phyloP scores from a whole-genome alignment of 306 rosid species.

The Prunus salicina region DNA sequence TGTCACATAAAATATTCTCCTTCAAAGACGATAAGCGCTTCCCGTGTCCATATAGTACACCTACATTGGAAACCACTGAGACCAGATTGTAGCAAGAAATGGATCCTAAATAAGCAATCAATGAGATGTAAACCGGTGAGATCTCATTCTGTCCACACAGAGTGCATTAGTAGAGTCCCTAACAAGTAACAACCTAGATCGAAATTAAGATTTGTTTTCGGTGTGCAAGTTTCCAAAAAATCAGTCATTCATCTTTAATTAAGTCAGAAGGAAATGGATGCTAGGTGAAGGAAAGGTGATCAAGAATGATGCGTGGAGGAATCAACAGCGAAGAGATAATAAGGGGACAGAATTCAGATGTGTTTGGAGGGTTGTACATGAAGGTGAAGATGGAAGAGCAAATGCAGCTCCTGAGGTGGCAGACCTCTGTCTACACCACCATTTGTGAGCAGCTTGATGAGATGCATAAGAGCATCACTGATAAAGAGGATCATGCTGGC shows the following conservation, averaged over 20 bases:
- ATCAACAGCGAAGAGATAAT: neutral
- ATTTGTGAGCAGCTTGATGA: slow-evolving; percentile 60
- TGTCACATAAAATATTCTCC: neutral
- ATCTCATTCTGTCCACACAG: neutral
- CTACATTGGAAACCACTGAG: neutral
- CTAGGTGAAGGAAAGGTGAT: neutral
- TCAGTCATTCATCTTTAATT: neutral
- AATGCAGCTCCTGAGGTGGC: neutral
- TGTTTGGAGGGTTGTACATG: slow-evolving; percentile 12
- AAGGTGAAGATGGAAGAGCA: neutral
- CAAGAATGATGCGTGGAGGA: slow-evolving; percentile 11
- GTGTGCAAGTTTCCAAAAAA: neutral
- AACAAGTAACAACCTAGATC: neutral
- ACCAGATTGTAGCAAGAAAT: neutral
- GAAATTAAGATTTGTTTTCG: neutral
- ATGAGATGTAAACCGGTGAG: neutral
- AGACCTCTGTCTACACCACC: slow-evolving; percentile 48
- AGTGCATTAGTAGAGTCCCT: neutral
- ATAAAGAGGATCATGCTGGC: slow-evolving; percentile 64
- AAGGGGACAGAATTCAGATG: neutral
- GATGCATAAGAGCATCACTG: slow-evolving; percentile 58
- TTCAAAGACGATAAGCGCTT: neutral
- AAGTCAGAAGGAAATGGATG: neutral
- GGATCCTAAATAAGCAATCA: neutral
- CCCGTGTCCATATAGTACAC: neutral